Base-by-base conservation (phyloP, 495 filamentous ascomycete genomes). In the Penicillium cinerascens region DNA sequence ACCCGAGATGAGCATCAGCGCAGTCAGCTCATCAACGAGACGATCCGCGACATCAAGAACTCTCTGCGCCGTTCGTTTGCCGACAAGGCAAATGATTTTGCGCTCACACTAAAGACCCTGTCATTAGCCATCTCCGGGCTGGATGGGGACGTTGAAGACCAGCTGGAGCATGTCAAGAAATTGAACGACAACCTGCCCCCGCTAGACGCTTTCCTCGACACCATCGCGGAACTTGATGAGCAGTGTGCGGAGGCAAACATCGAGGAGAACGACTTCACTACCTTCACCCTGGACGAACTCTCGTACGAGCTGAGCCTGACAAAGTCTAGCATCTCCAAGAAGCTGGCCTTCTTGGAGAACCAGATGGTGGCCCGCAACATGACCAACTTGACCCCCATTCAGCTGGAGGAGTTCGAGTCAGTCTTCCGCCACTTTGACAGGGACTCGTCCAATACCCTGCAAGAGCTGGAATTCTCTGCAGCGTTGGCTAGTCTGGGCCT, bases 241-340 rank as follows among this genome's bases (percentile, higher is more conserved):
- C 90, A 96, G 70, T 97, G 95, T 66, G 82, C 83, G 38, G 92
- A 98, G 75, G 93, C 93, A 40, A 97, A 97, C 67, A 95, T 97
- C 41, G 93, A 98, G 69, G 93, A 98, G 65, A 98, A 98, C 68
- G 93, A 98, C 70, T 96, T 92, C 72, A 98, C 93, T 5, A 96
- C 92, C 2, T 97, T 96, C 72, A 95, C 91, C 10, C 89, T 96
- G 61, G 93, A 98, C 65, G 93, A 98, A 67, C 81, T 98, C 17
- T 84, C 83, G 41, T 98, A 98, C 77, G 93, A 98, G 66, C 79
- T 97, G 35, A 88, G 88, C 6, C 79, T 98, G 4, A 93, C 97
- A 25, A 89, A 88, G 52, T 85, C 87, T 15, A 92, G 87, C 23
- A 93, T 98, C 37, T 84, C 87, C 40, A 97, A 97, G 74, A 97